Conservation (phyloP, 2,329 filamentous ascomycete genomes). For the Nothophaeocryptopus gaeumannii region DNA sequence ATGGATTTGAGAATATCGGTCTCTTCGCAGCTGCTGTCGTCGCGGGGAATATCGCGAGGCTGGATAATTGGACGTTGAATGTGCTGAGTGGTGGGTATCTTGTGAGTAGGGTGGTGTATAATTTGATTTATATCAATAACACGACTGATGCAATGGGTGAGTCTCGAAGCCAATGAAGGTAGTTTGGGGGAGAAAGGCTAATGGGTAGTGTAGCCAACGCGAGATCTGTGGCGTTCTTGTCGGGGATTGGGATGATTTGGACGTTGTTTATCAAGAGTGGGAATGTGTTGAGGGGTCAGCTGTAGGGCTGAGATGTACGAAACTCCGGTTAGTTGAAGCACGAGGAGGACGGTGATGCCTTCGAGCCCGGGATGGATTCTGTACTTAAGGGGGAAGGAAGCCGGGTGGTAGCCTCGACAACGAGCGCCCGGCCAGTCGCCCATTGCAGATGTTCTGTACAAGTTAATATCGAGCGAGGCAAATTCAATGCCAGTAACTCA, state of each 20-base stretch:
- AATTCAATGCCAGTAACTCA: too few relatives aligned
- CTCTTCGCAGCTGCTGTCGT: conserved; percentile 41
- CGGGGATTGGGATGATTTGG: conserved; percentile 24
- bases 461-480: too few relatives aligned
- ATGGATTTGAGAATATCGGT: conserved; percentile 41
- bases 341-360: too few relatives aligned
- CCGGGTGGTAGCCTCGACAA: too few relatives aligned
- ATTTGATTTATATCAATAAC: conserved; percentile 31
- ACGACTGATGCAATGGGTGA: conserved; percentile 22
- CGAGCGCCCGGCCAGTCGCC: too few relatives aligned
- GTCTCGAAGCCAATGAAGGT: conserved; percentile 5
- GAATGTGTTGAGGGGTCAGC: conserved; percentile 19
- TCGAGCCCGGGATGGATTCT: too few relatives aligned
- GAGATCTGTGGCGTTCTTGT: conserved; percentile 17
- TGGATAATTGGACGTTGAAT: conserved; percentile 32
- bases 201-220: conserved; percentile 7
- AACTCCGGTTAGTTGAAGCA: too few relatives aligned
- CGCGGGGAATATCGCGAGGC: conserved; percentile 38
- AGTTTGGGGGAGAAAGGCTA: background rate
- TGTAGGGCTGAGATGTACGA: too few relatives aligned
- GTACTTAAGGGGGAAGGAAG: too few relatives aligned
- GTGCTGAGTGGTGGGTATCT: conserved; percentile 28
- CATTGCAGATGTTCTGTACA: too few relatives aligned
- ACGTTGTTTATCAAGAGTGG: conserved; percentile 32
- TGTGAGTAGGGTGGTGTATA: conserved; percentile 30